Evolutionary conservation across 371 early-diverging fungal species (phyloP).

Genomic region (Neoconidiobolus thromboides): DNA sequence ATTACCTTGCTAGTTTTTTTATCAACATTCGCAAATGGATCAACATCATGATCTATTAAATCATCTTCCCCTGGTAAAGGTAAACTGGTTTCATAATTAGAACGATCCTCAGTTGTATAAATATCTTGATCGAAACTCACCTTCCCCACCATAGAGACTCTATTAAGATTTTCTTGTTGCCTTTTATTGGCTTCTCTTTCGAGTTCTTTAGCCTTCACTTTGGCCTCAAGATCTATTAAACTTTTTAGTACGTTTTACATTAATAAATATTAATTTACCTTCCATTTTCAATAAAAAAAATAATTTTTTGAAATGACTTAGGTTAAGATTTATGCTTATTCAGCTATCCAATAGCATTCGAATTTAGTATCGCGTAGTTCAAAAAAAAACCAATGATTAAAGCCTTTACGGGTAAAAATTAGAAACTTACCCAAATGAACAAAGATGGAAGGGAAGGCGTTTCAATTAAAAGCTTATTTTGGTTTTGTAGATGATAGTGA

Average conservation of each 20-base stretch:
- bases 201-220: slow-evolving; percentile 17
- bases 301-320: no score
- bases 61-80: slow-evolving; percentile 35
- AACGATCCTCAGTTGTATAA: slow-evolving; percentile 44
- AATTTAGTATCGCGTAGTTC: no score
- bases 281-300: not conserved
- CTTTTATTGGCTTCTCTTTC: slow-evolving; percentile 13
- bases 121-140: slow-evolving; percentile 63
- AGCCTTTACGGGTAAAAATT: no score
- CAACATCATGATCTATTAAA: slow-evolving; percentile 22
- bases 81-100: slow-evolving; percentile 46
- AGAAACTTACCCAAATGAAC: no score
- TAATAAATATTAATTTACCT: not conserved
- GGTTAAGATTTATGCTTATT: no score
- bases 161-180: slow-evolving; percentile 15
- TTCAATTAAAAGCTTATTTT: no score
- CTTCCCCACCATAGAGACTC: slow-evolving; percentile 29
- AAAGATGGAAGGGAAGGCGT: no score
- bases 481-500: no score
- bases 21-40: slow-evolving; percentile 40
- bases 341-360: no score
- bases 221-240: slow-evolving; percentile 15
- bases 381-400: no score
- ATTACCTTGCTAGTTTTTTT: slow-evolving; percentile 33
- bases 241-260: not conserved